Base-by-base conservation (phyloP, 2,329 filamentous ascomycete species). In the Trichoderma guizhouense region DNA sequence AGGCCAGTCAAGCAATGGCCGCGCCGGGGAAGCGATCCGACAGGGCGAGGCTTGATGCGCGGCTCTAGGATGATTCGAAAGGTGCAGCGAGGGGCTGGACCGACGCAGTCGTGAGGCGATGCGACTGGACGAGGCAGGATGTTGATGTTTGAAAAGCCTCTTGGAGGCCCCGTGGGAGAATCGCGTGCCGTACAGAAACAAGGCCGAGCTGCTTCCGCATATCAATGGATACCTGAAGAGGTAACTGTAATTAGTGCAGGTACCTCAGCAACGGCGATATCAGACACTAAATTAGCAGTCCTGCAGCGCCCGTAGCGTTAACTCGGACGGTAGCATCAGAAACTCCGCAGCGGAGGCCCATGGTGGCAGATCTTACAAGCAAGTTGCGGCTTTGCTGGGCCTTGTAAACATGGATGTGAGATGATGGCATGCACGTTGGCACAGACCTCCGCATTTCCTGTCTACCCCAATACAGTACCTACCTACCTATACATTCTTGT, bases 1-100 rank as follows among this genome's bases (percentile, higher is more conserved):
- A 57, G 68, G 71, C 67, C 71, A 47, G 71, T 72, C 68, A 61
- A 66, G 53, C 55, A 57, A 63, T 71, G 68, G 61, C 71, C 71
- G 61, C 55, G 63, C 61, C 71, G 30, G 32, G 66, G 58, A 34
- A 36, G 55, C 57, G 68, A 43, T 69, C 67, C 21, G 55, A 47
- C 43, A 26, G 36, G 55, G 36, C 39, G 57, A 69, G n/a, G 57
- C 66, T 18, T 28, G 30, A 55, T 47, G 12, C 34, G 12, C 43
- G 24, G 26, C 36, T 64, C 18, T 30, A n/a, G 34, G 18, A 26
- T 21, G 32, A 18, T 47, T 39, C 14, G 12, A 30, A 36, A 68
- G 53, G 18, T 8, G n/a, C 11, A 26, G n/a, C 26, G 24, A 47
- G 24, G 34, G 34, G 11, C n/a, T 21, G 14, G n/a, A 47, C 26